These are phyloP conservation scores for Aspergillus sp. DNA, from an alignment of 2,329 filamentous ascomycete species.

Conservation along the genomic window DNA sequence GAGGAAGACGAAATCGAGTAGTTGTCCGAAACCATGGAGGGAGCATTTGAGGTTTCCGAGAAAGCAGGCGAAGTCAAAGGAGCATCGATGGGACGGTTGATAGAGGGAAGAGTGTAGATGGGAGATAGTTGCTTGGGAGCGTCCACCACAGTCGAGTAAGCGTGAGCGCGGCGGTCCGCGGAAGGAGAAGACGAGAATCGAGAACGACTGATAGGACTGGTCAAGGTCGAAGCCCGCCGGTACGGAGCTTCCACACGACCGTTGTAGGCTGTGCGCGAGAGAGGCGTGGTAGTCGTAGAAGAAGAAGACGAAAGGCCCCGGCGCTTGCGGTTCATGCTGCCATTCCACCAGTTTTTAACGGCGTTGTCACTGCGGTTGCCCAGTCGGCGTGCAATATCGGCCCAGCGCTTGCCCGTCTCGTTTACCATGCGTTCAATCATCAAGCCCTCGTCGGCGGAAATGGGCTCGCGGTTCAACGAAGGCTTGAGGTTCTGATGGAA, in stretches of 20 bases:
- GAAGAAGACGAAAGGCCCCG: constrained; percentile 35
- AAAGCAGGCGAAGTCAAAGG: constrained; percentile 57
- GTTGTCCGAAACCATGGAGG: constrained; percentile 62
- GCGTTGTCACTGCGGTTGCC: constrained; percentile 86
- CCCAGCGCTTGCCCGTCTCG: constrained; percentile 80
- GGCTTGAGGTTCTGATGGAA: constrained; percentile 91
- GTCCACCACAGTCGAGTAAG: constrained; percentile 3
- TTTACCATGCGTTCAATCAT: constrained; percentile 69
- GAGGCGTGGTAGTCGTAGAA: constrained; percentile 24
- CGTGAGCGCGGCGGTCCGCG: constrained; percentile 4
- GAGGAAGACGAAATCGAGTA: constrained; percentile 57
- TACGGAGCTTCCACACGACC: constrained; percentile 36
- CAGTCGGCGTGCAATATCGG: constrained; percentile 77
- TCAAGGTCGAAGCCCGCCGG: constrained; percentile 20
- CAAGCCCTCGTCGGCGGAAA: constrained; percentile 60
- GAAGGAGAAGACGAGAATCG: constrained; percentile 15
- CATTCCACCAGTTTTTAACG: constrained; percentile 98
- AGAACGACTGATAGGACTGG: constrained; percentile 18
- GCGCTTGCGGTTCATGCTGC: constrained; percentile 72
- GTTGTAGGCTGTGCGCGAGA: constrained; percentile 24
- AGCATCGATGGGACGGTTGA: constrained; percentile 41
- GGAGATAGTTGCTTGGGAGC: constrained; percentile 27
- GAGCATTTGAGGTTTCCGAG: constrained; percentile 53
- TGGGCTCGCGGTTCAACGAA: constrained; percentile 62
- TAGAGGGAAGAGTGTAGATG: constrained; percentile 31